These are phyloP conservation scores for Rhodotorula kratochvilovae DNA, from an alignment of 768 basidiomycete genomes.

Conservation along the genomic window DNA sequence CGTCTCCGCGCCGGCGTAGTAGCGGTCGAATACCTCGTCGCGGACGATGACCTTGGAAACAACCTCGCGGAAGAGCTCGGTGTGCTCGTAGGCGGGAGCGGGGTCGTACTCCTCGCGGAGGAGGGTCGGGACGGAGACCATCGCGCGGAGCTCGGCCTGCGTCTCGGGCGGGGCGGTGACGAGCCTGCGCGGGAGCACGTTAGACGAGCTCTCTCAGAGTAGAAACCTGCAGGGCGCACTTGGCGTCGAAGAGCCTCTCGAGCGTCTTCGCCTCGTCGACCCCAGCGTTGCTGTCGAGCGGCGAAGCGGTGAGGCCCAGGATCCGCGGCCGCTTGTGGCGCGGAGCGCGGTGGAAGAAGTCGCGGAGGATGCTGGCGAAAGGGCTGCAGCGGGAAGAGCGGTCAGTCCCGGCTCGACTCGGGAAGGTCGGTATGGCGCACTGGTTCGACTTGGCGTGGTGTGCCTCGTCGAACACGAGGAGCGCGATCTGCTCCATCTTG, in stretches of 20 bases:
- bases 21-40: slow-evolving; percentile 8
- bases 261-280: slow-evolving; percentile 9
- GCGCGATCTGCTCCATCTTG: slow-evolving; percentile 14
- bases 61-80: background rate
- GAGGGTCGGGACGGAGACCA: background rate
- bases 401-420: no score
- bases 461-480: slow-evolving; percentile 19
- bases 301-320: slow-evolving; percentile 19
- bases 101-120: background rate
- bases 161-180: slow-evolving; percentile 17
- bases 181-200: no score
- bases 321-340: slow-evolving; percentile 2
- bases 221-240: no score
- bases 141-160: background rate
- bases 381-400: no score
- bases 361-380: slow-evolving; percentile 21
- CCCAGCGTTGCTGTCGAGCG: slow-evolving; percentile 11
- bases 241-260: slow-evolving; percentile 15
- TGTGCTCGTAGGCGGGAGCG: background rate
- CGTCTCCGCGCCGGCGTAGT: background rate
- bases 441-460: slow-evolving; percentile 22
- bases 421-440: no score
- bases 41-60: background rate
- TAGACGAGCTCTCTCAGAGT: no score
- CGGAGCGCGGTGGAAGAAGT: slow-evolving; percentile 19